phyloP scores from a whole-genome alignment of 2,329 filamentous ascomycete species.

The Trichophyton mentagrophytes region DNA sequence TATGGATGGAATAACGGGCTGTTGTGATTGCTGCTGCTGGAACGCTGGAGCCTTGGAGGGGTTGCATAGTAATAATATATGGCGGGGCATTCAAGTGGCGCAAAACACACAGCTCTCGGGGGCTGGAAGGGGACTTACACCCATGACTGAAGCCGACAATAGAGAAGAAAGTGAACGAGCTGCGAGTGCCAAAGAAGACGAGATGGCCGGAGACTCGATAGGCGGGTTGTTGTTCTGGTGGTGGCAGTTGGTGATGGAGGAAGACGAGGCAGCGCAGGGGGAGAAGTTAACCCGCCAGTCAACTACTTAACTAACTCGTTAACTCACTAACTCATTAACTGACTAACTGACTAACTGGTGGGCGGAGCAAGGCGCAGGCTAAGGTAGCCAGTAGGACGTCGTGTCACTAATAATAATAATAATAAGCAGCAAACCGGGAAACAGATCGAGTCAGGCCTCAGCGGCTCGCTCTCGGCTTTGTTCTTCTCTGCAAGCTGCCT shows the following conservation, averaged over 20 bases:
- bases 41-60: slow-evolving; percentile 1
- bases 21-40: not conserved
- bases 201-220: not conserved
- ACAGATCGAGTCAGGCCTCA: no score
- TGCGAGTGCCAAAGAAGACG: not conserved
- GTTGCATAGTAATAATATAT: not conserved
- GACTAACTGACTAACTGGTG: no score
- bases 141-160: not conserved
- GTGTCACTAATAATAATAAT: no score
- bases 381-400: no score
- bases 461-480: no score
- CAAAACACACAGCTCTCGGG: not conserved
- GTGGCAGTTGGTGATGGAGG: not conserved
- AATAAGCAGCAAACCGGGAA: no score
- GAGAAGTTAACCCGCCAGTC: not conserved
- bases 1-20: not conserved
- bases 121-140: not conserved
- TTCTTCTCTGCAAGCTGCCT: not conserved
- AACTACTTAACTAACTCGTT: no score
- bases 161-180: not conserved
- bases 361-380: no score
- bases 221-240: not conserved
- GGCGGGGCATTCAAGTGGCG: not conserved
- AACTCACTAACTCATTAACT: no score
- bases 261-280: not conserved